Conservation (phyloP, 1,284 basidiomycete species). For the Vanrija sp. region DNA sequence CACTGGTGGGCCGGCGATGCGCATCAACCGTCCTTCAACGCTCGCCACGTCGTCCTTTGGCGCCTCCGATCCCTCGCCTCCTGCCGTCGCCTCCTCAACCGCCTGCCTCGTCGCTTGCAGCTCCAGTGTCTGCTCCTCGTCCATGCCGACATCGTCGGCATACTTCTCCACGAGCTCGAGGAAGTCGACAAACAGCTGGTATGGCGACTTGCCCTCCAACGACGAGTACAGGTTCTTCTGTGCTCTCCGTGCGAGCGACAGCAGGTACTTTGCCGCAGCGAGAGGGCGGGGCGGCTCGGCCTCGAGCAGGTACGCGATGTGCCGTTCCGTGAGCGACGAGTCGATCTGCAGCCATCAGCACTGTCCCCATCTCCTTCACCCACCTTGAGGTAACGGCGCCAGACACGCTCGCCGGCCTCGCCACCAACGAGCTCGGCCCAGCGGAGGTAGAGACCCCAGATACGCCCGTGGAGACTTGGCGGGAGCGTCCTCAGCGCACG, state of each 20-base stretch:
- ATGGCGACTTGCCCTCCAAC: constrained; percentile 91
- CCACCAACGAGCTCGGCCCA: constrained; percentile 87
- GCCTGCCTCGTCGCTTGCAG: constrained; percentile 46
- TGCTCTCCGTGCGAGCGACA: constrained; percentile 78
- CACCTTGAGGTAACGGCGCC: constrained; percentile 77
- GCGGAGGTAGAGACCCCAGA: constrained; percentile 92
- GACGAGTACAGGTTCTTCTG: constrained; percentile 76
- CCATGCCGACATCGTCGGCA: constrained; percentile 87
- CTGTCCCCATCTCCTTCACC: constrained; percentile 12
- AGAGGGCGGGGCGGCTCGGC: constrained; percentile 72
- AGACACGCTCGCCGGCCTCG: constrained; percentile 78
- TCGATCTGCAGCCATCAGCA: constrained; percentile 55
- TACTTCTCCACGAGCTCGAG: constrained; percentile 86
- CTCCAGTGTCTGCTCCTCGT: constrained; percentile 66
- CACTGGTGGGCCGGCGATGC: constrained; percentile 67
- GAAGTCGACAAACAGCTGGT: constrained; percentile 89
- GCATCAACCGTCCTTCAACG: constrained; percentile 62
- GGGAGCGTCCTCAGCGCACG: constrained; percentile 89
- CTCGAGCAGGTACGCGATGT: constrained; percentile 70
- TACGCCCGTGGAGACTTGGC: constrained; percentile 85
- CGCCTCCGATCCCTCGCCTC: constrained; percentile 23
- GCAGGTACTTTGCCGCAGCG: constrained; percentile 86
- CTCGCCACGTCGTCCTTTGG: constrained; percentile 52
- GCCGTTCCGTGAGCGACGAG: constrained; percentile 78
- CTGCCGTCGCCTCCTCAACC: constrained; percentile 52